Evolutionary conservation across 2,329 filamentous ascomycete genomes (phyloP).

Genomic region (Exophiala mesophila): DNA sequence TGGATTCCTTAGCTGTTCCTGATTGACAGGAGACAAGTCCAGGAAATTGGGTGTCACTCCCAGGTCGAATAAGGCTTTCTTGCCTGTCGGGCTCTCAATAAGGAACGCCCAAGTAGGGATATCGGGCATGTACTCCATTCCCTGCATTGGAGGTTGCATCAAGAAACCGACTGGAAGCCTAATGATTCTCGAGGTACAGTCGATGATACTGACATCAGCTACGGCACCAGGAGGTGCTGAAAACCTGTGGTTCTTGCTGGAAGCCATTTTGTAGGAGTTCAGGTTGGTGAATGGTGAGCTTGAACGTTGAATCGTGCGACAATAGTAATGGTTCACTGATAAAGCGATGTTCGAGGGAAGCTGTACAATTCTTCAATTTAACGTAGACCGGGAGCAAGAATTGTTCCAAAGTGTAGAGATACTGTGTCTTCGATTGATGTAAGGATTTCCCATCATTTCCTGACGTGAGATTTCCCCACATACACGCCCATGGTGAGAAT

Average conservation of each 20-base stretch:
- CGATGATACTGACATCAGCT: slow-evolving; percentile 4
- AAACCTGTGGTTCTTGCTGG: neutral
- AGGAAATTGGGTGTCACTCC: slow-evolving; percentile 30
- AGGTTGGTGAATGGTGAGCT: no score
- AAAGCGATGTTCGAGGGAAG: no score
- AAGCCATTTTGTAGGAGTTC: no score
- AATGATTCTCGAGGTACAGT: slow-evolving; percentile 2
- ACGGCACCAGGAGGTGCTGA: slow-evolving; percentile 2
- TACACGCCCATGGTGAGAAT: no score
- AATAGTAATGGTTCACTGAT: no score
- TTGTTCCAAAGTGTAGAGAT: no score
- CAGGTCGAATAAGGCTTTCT: slow-evolving; percentile 29
- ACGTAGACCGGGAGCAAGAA: no score
- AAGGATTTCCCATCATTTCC: no score
- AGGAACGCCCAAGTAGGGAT: slow-evolving; percentile 11
- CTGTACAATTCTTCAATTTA: no score
- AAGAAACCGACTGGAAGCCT: slow-evolving; percentile 4
- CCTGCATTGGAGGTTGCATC: slow-evolving; percentile 6
- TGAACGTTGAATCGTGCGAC: no score
- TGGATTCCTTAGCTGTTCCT: slow-evolving; percentile 6
- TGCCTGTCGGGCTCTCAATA: slow-evolving; percentile 4
- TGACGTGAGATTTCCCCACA: no score
- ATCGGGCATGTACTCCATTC: slow-evolving; percentile 7
- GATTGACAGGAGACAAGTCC: slow-evolving; percentile 7
- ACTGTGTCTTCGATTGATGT: no score